Evolutionary conservation across 768 basidiomycete species (phyloP).

Genomic region (Chalciporus pseudorubinellus): DNA sequence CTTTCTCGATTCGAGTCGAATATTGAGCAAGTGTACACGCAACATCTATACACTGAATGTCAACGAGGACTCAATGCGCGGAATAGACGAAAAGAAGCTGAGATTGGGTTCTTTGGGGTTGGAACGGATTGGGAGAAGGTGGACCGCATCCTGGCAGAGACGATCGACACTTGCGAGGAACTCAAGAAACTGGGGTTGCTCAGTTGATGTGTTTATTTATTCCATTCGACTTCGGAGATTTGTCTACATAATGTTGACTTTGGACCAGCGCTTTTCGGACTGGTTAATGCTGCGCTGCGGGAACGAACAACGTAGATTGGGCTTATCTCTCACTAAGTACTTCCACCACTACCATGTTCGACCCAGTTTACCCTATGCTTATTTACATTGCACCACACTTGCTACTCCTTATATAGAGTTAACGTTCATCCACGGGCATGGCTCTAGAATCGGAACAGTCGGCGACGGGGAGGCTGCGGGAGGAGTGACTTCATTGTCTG

Average conservation of each 20-base stretch:
- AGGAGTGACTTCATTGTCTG: neutral
- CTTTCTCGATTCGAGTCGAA: slow-evolving; percentile 66
- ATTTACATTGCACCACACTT: slow-evolving; percentile 26
- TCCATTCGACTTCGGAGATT: slow-evolving; percentile 1
- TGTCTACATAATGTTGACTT: slow-evolving; percentile 10
- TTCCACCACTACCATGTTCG: neutral
- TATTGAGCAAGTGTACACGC: slow-evolving; percentile 74
- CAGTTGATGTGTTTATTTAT: slow-evolving; percentile 28
- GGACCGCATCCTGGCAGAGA: slow-evolving; percentile 64
- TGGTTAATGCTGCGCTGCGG: slow-evolving; percentile 1
- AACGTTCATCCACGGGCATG: neutral
- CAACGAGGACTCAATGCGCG: slow-evolving; percentile 64
- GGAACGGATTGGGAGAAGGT: slow-evolving; percentile 94
- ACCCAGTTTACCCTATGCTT: slow-evolving; percentile 14
- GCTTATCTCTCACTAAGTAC: neutral
- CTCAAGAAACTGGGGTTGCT: slow-evolving; percentile 61
- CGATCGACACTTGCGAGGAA: slow-evolving; percentile 74
- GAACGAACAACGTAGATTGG: slow-evolving; percentile 7
- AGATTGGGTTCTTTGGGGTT: slow-evolving; percentile 86
- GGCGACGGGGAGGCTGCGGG: too few relatives aligned
- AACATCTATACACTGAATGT: slow-evolving; percentile 69
- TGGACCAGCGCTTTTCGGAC: slow-evolving; percentile 1
- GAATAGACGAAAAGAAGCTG: slow-evolving; percentile 68
- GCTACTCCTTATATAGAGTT: neutral
- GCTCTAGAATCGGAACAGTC: too few relatives aligned